Percentiles rank a stretch among this genome's conserved stretches.
These are phyloP conservation scores for Prinsepia uniflora DNA, from an alignment of 306 rosid species.

Conservation along the genomic window DNA sequence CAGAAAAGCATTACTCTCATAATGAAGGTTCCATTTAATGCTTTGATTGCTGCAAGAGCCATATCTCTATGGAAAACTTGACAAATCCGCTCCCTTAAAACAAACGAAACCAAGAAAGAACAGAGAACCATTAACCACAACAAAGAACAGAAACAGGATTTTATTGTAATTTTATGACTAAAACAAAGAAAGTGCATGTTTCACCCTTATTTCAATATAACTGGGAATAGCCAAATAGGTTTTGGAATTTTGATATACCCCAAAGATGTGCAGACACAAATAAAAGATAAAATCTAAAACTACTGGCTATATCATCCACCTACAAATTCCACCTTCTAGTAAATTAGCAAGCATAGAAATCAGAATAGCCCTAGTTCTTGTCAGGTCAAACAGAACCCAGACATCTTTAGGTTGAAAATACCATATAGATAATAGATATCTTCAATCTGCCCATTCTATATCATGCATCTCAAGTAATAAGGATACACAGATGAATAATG, in stretches of 20 bases:
- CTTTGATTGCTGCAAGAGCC: conserved; percentile 81
- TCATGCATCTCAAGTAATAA: neutral
- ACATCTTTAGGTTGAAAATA: neutral
- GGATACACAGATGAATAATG: conserved; percentile 18
- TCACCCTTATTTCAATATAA: conserved; percentile 4
- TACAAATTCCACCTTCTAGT: neutral
- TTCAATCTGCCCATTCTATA: neutral
- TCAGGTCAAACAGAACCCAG: neutral
- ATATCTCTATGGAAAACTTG: conserved; percentile 63
- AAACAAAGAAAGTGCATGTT: conserved; percentile 11
- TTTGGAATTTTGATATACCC: conserved; percentile 16
- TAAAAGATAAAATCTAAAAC: conserved; percentile 3
- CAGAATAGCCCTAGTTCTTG: neutral
- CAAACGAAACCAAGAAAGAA: conserved; percentile 25
- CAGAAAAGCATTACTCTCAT: conserved; percentile 60
- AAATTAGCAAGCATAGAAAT: neutral
- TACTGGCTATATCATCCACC: conserved; percentile 8
- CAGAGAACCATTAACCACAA: conserved; percentile 12
- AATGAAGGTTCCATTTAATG: conserved; percentile 55
- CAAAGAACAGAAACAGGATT: neutral
- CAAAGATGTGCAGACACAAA: conserved; percentile 7
- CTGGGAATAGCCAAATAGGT: neutral
- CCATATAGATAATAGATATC: neutral
- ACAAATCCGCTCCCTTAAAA: conserved; percentile 74
- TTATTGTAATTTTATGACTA: neutral